Conservation (phyloP, 768 basidiomycete species). For the Tricholoma saponaceum region DNA sequence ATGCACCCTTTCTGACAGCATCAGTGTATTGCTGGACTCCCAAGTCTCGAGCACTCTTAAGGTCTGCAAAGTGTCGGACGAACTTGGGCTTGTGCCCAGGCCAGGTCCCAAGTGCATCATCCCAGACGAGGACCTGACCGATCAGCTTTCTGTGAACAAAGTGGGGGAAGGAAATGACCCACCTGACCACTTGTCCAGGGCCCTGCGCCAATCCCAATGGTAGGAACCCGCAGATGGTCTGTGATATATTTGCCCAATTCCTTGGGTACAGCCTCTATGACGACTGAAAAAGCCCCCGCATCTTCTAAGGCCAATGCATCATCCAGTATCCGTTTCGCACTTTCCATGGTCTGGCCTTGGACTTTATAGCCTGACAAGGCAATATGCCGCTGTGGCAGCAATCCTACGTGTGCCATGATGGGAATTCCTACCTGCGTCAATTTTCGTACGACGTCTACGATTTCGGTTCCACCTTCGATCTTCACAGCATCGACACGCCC, state of each 20-base stretch:
- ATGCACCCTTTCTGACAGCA: conserved; percentile 73
- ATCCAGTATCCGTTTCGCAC: conserved; percentile 34
- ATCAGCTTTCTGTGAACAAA: conserved; percentile 4
- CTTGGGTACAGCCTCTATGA: conserved; percentile 89
- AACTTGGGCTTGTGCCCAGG: conserved; percentile 86
- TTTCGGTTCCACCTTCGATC: conserved; percentile 85
- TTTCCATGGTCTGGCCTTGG: no score
- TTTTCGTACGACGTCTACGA: conserved; percentile 35
- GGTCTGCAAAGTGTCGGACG: conserved; percentile 82
- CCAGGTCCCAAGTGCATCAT: conserved; percentile 87
- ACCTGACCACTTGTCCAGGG: conserved; percentile 77
- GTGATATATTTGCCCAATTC: conserved; percentile 77
- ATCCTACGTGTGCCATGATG: conserved; percentile 91
- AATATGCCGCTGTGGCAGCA: conserved; percentile 85
- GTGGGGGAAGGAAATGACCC: conserved; percentile 13
- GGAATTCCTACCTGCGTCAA: conserved; percentile 67
- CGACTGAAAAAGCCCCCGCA: conserved; percentile 84
- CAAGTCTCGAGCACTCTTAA: conserved; percentile 54
- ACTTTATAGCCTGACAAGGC: conserved; percentile 19
- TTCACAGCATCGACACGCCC: conserved; percentile 72
- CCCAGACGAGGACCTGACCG: conserved; percentile 80
- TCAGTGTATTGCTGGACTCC: no score
- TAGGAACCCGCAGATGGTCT: conserved; percentile 61
- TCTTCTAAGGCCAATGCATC: conserved; percentile 70
- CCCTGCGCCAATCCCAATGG: conserved; percentile 96